Percentiles rank a stretch among this genome's conserved stretches.
Evolutionary conservation across 2,329 filamentous ascomycete genomes (phyloP).

Genomic region (Aspergillus neotritici): DNA sequence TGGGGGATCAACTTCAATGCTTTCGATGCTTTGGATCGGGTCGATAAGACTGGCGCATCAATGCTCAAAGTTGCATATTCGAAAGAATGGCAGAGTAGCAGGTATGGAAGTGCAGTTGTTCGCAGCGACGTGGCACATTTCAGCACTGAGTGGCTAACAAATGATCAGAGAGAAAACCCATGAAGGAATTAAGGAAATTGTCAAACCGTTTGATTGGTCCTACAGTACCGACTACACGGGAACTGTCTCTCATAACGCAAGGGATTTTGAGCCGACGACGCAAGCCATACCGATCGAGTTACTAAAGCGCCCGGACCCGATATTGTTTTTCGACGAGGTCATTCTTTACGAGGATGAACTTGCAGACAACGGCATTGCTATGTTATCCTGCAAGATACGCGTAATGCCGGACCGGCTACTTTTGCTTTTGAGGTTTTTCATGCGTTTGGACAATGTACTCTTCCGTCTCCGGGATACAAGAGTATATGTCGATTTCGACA

Average conservation of each 20-base stretch:
- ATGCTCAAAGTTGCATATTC: conserved; percentile 96
- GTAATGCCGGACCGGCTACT: conserved; percentile 89
- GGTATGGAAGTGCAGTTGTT: conserved; percentile 37
- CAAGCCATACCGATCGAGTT: conserved; percentile 74
- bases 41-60: conserved; percentile 85
- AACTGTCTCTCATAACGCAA: conserved; percentile 46
- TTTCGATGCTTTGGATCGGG: conserved; percentile 77
- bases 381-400: conserved; percentile 83
- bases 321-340: conserved; percentile 94
- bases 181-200: conserved; percentile 82
- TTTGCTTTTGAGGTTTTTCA: conserved; percentile 78
- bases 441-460: conserved; percentile 86
- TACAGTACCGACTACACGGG: conserved; percentile 87
- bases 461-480: conserved; percentile 84
- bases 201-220: conserved; percentile 97
- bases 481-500: conserved; percentile 83
- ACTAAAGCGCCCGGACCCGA: conserved; percentile 82
- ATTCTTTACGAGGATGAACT: conserved; percentile 96
- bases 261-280: conserved; percentile 41
- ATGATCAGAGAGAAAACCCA: conserved; percentile 65
- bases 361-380: conserved; percentile 91
- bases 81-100: conserved; percentile 72
- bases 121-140: background rate
- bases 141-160: conserved; percentile 33
- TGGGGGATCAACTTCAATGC: conserved; percentile 81